Evolutionary conservation across 441 rosid genomes (phyloP).

Genomic region (Pelargonium cotyledonis): DNA sequence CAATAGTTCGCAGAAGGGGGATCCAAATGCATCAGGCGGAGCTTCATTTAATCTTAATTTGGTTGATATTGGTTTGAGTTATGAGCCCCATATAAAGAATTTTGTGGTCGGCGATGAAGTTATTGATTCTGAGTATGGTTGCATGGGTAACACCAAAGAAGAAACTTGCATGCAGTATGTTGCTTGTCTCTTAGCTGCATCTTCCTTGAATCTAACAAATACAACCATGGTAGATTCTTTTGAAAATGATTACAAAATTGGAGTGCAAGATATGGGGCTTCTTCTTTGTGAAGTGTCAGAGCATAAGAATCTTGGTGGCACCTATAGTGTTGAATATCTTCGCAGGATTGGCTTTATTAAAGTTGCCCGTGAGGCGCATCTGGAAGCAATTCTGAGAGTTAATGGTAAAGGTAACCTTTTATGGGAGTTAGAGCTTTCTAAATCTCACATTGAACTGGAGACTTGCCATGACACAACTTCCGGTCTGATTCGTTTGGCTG

Average conservation of each 20-base stretch:
- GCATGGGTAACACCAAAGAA: conserved; percentile 23
- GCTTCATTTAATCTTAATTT: conserved; percentile 67
- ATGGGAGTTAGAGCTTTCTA: conserved; percentile 81
- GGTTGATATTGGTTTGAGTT: conserved; percentile 87
- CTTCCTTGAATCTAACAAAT: conserved; percentile 62
- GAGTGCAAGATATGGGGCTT: conserved; percentile 80
- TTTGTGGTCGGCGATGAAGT: conserved; percentile 21
- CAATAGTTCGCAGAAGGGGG: conserved; percentile 29
- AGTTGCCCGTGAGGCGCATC: conserved; percentile 69
- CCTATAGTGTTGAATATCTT: conserved; percentile 61
- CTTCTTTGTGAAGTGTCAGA: conserved; percentile 54
- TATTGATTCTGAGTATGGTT: conserved; percentile 33
- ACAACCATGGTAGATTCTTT: conserved; percentile 32
- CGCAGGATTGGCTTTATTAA: conserved; percentile 64
- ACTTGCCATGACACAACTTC: conserved; percentile 84
- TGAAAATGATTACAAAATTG: conserved; percentile 50
- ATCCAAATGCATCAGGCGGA: conserved; percentile 31
- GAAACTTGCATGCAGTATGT: conserved; percentile 31
- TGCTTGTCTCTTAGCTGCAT: conserved; percentile 82
- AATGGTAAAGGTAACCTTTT: conserved; percentile 46
- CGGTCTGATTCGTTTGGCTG: conserved; percentile 68
- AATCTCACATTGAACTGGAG: conserved; percentile 57
- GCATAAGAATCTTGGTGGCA: conserved; percentile 42
- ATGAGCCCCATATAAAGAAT: conserved; percentile 63
- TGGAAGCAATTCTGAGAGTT: conserved; percentile 62